Evolutionary conservation across 805 yeast genomes (phyloP), one percentile per base, ranked within the genome.

Genomic region (Yarrowia keelungensis): DNA sequence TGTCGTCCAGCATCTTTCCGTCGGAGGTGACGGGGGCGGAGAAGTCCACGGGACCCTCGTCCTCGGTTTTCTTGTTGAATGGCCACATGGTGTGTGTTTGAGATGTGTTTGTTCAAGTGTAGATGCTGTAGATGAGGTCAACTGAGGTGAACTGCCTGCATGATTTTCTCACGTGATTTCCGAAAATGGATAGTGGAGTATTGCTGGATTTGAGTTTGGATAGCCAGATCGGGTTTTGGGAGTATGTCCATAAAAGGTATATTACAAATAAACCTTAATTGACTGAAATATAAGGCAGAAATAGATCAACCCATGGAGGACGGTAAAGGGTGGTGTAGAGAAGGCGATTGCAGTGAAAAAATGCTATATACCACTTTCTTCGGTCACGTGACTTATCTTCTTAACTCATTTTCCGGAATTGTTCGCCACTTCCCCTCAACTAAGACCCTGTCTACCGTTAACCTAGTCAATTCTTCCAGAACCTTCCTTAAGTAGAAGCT

Each of bases 11-110:
- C 38, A 62, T 14, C 35, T 45, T 45, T 4, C 47, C 56, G 45
- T 19, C 38, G 15, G 54, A 45, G 1, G 53, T 8, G 4, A 36
- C 56, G 32, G 67, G 67, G 1, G 65, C 51, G 14, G 65, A 59
- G 26, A 43, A 59, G 65, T 59, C 65, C 12, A 59, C 65, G 35
- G 65, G 65, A 19, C 35, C 51, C 14, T 39, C 41, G 15, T 58
- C 50, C 9, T 58, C 50, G 11, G 50, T 42, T 3, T 43, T 58
- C 26, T 43, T 43, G 65, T 11, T 59, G 19, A 59, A 59, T 7
- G 65, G 65, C 65, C 65, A 59, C 65, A 59, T 59, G 22, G 39
- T 58, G 61, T 3, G 12, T 16, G 11, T 12, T 14, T 19, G 35
- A 26, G 32, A 26, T 26, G 32, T 26, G 32, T 26, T 26, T 26